Percentiles rank a stretch among this genome's conserved stretches.
These are phyloP conservation scores for Lachnum nothofagi DNA, from an alignment of 2,329 filamentous ascomycete species.

Conservation along the genomic window DNA sequence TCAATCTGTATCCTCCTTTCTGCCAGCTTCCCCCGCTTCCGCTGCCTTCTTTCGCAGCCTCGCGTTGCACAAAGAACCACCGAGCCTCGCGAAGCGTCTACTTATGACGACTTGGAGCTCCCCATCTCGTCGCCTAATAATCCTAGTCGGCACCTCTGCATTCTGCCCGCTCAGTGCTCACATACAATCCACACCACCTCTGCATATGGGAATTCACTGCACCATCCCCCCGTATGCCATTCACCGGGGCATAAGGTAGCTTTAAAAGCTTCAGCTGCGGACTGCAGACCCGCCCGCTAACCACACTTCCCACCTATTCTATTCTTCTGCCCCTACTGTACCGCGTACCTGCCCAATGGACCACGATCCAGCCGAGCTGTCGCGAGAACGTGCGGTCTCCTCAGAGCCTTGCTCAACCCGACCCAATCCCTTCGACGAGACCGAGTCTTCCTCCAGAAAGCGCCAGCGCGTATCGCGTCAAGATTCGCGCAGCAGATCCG, in stretches of 20 bases:
- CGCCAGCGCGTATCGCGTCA: conserved; percentile 56
- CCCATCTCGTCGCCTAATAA: conserved; percentile 10
- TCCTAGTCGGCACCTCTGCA: conserved; percentile 1
- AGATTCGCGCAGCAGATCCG: conserved; percentile 50
- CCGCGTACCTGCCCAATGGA: conserved; percentile 36
- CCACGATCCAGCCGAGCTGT: conserved; percentile 31
- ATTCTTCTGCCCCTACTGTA: conserved; percentile 28
- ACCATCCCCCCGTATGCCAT: conserved; percentile 14
- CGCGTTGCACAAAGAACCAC: not conserved
- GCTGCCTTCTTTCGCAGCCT: not conserved
- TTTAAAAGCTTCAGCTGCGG: conserved; percentile 23
- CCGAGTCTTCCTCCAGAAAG: conserved; percentile 48
- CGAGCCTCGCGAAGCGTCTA: not conserved
- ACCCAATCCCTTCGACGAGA: conserved; percentile 60
- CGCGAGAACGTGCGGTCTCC: conserved; percentile 55
- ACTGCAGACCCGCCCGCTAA: conserved; percentile 14
- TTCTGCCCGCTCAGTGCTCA: not conserved
- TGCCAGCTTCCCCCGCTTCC: not conserved
- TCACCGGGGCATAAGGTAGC: conserved; percentile 15
- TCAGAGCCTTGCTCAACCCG: conserved; percentile 59
- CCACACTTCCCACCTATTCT: conserved; percentile 41
- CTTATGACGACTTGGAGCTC: conserved; percentile 11
- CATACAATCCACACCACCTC: not conserved
- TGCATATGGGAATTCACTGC: conserved; percentile 4
- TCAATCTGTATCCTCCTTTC: not conserved